Evolutionary conservation across 768 basidiomycete genomes (phyloP), one percentile per base, ranked within the genome.

Genomic region (Phylloporus sp.): DNA sequence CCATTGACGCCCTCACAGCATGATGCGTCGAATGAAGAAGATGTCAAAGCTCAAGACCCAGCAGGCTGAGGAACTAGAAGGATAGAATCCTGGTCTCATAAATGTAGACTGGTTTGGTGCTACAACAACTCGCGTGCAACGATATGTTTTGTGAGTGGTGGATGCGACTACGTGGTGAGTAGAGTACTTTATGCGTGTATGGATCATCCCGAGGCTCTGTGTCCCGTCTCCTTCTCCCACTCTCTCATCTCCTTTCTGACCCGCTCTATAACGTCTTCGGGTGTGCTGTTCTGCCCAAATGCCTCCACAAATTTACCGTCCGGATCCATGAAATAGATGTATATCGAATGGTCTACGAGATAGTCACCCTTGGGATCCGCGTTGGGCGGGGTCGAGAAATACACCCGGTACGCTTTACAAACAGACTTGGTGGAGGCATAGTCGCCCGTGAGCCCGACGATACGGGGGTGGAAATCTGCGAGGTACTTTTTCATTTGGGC

Each of bases 321-420:
- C 2, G 97, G 95, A 63, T 97, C 94, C 93, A 99, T 97, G 31
- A 99, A 80, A 71, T 99, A 99, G 59, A 99, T 90, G 71, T 93
- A 97, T 68, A 97, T 95, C 36, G 90, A 93, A 69, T 90, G 88
- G 72, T 98, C 97, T 29, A 99, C 97, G 39, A 99, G 82, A 68
- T 98, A 99, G 73, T 99, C 97, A 45, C 93, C 95, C 9, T 79
- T 82, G 15, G 87, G 81, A 61, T 91, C 86, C 2, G 93, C 88
- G 61, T 89, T 73, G 10, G 91, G 91, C 2, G 91, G 91, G 5
- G 95, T 97, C 6, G 93, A 97, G 76, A 99, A 99, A 71, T 99
- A 99, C 36, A 99, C 97, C 35, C 97, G 88, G 70, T 95, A 99
- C 24, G 88, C 84, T 69, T 93, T 95, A 79, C 95, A 98, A 22